Evolutionary conservation across 495 filamentous ascomycete genomes (phyloP).

Genomic region (Entonaema liquescens): DNA sequence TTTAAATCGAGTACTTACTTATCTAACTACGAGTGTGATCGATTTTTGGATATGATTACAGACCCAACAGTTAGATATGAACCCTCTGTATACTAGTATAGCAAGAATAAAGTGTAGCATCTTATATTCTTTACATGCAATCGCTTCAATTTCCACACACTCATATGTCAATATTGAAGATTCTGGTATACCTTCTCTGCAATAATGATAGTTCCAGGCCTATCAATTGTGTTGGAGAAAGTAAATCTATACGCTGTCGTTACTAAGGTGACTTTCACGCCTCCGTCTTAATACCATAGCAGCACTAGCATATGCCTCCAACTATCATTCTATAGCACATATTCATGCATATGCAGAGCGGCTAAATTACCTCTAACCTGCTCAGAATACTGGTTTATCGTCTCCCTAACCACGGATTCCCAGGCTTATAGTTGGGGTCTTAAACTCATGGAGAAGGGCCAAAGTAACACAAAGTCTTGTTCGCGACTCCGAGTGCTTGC

Average conservation of each 20-base stretch:
- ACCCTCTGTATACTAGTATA: no score
- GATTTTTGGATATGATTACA: no score
- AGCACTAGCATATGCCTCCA: not conserved
- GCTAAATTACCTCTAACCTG: constrained; percentile 7
- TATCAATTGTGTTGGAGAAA: not conserved
- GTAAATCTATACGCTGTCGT: not conserved
- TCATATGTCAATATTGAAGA: not conserved
- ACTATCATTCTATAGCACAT: not conserved
- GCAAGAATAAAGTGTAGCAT: no score
- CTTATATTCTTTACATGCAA: no score
- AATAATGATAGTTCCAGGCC: not conserved
- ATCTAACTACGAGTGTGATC: no score
- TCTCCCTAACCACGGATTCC: not conserved
- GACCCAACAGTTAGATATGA: no score
- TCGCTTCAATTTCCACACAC: not conserved
- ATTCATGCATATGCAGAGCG: not conserved
- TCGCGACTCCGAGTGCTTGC: not conserved
- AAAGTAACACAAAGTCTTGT: not conserved
- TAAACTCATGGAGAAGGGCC: not conserved
- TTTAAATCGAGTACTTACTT: no score
- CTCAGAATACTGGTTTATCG: not conserved
- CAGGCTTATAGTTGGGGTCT: not conserved
- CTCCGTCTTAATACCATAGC: not conserved
- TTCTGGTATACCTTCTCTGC: not conserved
- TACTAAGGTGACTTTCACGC: not conserved